Percentiles rank a stretch among this genome's conserved stretches.
phyloP scores from a whole-genome alignment of 371 early-diverging fungal genomes.

The Apophysomyces sp. region DNA sequence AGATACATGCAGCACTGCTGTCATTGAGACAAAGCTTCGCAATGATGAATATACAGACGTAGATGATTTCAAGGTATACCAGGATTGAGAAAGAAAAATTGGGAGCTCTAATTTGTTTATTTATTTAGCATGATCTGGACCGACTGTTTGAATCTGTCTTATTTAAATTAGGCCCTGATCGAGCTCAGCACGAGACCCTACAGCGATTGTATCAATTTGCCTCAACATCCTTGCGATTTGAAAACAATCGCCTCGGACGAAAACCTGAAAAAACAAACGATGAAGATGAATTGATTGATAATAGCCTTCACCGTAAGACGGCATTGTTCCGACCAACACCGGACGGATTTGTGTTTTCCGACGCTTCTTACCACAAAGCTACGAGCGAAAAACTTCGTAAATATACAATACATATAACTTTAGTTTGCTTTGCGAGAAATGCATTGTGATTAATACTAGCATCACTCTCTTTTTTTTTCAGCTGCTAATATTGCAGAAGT shows the following conservation, averaged over 20 bases:
- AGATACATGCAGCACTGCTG: background rate
- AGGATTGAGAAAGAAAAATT: background rate
- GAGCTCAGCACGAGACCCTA: background rate
- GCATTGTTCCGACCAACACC: constrained; percentile 43
- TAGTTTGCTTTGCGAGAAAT: background rate
- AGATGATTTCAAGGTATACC: constrained; percentile 9
- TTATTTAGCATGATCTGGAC: constrained; percentile 9
- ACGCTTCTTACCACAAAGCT: constrained; percentile 14
- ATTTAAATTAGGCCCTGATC: constrained; percentile 1
- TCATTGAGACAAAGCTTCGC: constrained; percentile 4
- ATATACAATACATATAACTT: background rate
- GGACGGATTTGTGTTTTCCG: constrained; percentile 46
- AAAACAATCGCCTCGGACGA: constrained; percentile 5
- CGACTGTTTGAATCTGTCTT: constrained; percentile 4
- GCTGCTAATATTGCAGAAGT: constrained; percentile 35
- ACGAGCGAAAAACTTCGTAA: constrained; percentile 22
- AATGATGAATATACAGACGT: background rate
- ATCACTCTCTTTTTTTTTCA: background rate
- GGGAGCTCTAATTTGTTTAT: background rate
- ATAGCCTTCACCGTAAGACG: background rate
- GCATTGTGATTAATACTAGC: background rate
- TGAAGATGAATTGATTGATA: background rate
- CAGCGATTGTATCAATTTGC: constrained; percentile 8
- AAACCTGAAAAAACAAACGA: background rate
- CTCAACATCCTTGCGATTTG: constrained; percentile 8